Evolutionary conservation across 768 basidiomycete genomes (phyloP).

Genomic region (Lactifluus pinguis): DNA sequence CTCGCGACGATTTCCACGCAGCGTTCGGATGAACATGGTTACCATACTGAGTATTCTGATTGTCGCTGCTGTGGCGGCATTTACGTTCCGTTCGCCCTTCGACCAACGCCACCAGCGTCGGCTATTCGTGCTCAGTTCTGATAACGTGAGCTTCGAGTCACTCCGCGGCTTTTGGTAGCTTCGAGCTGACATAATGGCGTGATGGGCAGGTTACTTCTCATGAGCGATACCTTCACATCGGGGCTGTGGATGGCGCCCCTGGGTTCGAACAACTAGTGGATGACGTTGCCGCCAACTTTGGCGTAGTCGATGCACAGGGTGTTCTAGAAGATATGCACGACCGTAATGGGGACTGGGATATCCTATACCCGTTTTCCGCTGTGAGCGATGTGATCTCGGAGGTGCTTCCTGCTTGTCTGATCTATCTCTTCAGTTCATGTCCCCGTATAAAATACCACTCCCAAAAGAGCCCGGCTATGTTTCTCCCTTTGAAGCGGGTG

Average conservation of each 20-base stretch:
- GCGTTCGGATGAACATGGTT: conserved; percentile 32
- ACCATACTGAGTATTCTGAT: conserved; percentile 39
- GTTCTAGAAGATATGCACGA: conserved; percentile 55
- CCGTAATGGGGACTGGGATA: conserved; percentile 83
- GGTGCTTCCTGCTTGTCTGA: neutral
- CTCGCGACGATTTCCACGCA: conserved; percentile 56
- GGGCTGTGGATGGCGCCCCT: conserved; percentile 73
- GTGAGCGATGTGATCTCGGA: conserved; percentile 31
- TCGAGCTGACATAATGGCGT: neutral
- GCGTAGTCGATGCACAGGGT: conserved; percentile 33
- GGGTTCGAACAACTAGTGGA: conserved; percentile 57
- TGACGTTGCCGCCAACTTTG: conserved; percentile 53
- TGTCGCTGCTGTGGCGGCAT: conserved; percentile 47
- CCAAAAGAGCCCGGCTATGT: conserved; percentile 32
- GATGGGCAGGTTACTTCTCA: conserved; percentile 52
- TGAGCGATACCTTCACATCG: conserved; percentile 71
- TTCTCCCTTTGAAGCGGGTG: conserved; percentile 22
- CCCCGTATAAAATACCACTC: conserved; percentile 71
- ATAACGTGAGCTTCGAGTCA: conserved; percentile 53
- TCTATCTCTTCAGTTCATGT: conserved; percentile 53
- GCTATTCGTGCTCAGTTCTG: conserved; percentile 71
- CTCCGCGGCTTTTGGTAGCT: neutral
- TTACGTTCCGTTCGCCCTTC: conserved; percentile 55
- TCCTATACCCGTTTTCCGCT: conserved; percentile 70
- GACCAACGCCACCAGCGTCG: conserved; percentile 84